Conservation (phyloP, 2,329 filamentous ascomycete genomes). For the Zasmidium cellare region DNA sequence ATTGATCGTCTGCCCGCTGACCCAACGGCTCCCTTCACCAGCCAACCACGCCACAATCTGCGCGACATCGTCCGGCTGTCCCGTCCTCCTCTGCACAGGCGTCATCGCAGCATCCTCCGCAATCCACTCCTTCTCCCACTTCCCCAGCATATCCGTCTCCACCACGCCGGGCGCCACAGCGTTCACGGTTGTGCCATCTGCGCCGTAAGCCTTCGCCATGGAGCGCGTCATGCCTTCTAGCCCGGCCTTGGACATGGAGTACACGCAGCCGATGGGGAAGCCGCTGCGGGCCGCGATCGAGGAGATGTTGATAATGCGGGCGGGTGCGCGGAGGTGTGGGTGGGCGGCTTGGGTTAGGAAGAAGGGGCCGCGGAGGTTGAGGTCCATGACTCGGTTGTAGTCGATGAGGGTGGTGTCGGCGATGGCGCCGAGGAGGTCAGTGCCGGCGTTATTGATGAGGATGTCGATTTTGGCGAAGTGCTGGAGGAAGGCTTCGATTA, state of each 20-base stretch:
- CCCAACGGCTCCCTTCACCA: slow-evolving; percentile 29
- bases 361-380: slow-evolving; percentile 58
- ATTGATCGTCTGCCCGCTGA: slow-evolving; percentile 50
- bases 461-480: slow-evolving; percentile 37
- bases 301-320: slow-evolving; percentile 60
- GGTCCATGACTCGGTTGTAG: slow-evolving; percentile 54
- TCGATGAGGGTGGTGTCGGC: slow-evolving; percentile 47
- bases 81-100: slow-evolving; percentile 52
- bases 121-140: slow-evolving; percentile 41
- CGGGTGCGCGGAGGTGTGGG: slow-evolving; percentile 49
- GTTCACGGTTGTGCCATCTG: slow-evolving; percentile 59
- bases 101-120: slow-evolving; percentile 53
- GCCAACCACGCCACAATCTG: slow-evolving; percentile 57
- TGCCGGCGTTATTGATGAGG: slow-evolving; percentile 42
- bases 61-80: slow-evolving; percentile 54
- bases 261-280: slow-evolving; percentile 49
- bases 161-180: slow-evolving; percentile 59
- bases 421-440: slow-evolving; percentile 26
- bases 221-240: slow-evolving; percentile 60
- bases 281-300: slow-evolving; percentile 53
- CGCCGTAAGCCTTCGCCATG: slow-evolving; percentile 59
- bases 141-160: slow-evolving; percentile 55
- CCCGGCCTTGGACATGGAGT: slow-evolving; percentile 59
- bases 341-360: slow-evolving; percentile 55
- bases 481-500: slow-evolving; percentile 1